Percentiles rank a stretch among this genome's conserved stretches.
phyloP scores from a whole-genome alignment of 352 stramenopile genomes.

The Pythium coloratum region DNA sequence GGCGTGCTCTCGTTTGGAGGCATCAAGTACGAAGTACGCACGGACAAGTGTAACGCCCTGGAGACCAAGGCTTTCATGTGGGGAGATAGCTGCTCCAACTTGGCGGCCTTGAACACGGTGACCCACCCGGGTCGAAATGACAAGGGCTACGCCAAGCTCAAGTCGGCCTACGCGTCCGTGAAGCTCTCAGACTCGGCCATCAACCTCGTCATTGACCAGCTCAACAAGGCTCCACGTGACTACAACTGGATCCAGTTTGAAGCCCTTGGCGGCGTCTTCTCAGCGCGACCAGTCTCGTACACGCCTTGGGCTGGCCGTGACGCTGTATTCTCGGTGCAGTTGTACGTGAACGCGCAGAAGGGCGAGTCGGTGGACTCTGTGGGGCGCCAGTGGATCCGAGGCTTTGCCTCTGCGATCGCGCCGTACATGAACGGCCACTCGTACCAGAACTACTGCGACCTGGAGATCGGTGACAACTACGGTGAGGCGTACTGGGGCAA shows the following conservation, averaged over 20 bases:
- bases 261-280: conserved; percentile 48
- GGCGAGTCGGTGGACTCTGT: conserved; percentile 37
- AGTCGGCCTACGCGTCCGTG: conserved; percentile 47
- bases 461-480: conserved; percentile 46
- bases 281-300: conserved; percentile 41
- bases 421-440: conserved; percentile 47
- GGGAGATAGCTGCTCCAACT: conserved; percentile 41
- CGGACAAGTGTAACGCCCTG: conserved; percentile 45
- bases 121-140: conserved; percentile 33
- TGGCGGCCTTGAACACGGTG: conserved; percentile 30
- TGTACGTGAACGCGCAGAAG: conserved; percentile 41
- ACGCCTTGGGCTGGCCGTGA: conserved; percentile 48
- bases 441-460: conserved; percentile 66
- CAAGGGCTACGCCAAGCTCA: conserved; percentile 53
- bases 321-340: conserved; percentile 50
- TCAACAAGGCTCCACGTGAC: conserved; percentile 37
- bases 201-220: conserved; percentile 37
- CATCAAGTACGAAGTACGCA: conserved; percentile 38
- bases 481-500: conserved; percentile 48
- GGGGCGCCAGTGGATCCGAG: conserved; percentile 44
- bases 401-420: conserved; percentile 34
- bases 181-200: conserved; percentile 40
- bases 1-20: conserved; percentile 35
- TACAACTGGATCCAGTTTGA: conserved; percentile 60
- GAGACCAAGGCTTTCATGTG: conserved; percentile 53